Conservation (phyloP, 371 early-diverging fungal genomes). For the Rhizopus stolonifer region DNA sequence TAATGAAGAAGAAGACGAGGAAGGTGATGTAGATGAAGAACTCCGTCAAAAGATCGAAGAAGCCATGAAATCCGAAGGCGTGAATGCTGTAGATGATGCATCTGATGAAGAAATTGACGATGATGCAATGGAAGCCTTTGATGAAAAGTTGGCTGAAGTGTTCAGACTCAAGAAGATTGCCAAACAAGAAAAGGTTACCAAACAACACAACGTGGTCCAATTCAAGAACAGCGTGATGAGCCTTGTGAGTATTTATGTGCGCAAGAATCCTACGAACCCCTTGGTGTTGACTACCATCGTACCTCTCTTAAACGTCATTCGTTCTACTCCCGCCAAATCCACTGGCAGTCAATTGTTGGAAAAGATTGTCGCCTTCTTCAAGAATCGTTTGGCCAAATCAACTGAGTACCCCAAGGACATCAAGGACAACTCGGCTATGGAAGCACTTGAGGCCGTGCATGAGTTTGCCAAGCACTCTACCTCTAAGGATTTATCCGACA, state of each 20-base stretch:
- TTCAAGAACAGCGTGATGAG: constrained; percentile 90
- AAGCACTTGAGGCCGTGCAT: constrained; percentile 66
- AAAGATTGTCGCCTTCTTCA: constrained; percentile 65
- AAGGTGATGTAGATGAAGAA: constrained; percentile 66
- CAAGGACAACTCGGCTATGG: constrained; percentile 53
- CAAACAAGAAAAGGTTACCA: constrained; percentile 60
- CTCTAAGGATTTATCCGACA: constrained; percentile 44
- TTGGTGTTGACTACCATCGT: constrained; percentile 70
- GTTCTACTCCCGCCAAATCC: constrained; percentile 51
- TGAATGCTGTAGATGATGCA: constrained; percentile 46
- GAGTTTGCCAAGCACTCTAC: constrained; percentile 61
- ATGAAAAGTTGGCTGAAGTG: constrained; percentile 87
- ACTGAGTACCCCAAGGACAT: constrained; percentile 60
- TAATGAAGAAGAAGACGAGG: constrained; percentile 27
- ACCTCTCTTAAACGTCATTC: constrained; percentile 65
- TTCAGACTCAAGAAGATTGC: constrained; percentile 80
- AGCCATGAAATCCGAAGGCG: constrained; percentile 59
- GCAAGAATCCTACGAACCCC: constrained; percentile 67
- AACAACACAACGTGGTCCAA: constrained; percentile 75
- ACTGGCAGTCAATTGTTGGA: constrained; percentile 67
- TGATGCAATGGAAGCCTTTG: constrained; percentile 91
- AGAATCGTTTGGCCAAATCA: constrained; percentile 59
- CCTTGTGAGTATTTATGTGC: constrained; percentile 74
- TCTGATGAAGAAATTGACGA: constrained; percentile 78
- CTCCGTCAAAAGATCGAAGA: constrained; percentile 66